Base-by-base conservation (phyloP, 805 yeast species). In the Ascoidea rubescens region DNA sequence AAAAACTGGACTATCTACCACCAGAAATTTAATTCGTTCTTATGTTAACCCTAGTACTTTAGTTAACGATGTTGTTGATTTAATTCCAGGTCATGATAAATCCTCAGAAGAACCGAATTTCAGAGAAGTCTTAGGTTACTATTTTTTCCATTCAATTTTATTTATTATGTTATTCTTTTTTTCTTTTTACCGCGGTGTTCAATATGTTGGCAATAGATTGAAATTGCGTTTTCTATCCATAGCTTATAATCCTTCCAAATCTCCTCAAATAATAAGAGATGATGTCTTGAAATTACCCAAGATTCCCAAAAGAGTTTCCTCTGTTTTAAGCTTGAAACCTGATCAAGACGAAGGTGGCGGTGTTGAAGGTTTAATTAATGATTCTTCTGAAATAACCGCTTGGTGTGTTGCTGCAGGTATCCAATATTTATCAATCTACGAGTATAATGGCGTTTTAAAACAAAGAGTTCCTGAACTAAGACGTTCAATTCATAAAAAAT, bases 321-420 rank as follows among this genome's bases (percentile, higher is more conserved):
- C 86, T 21, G 80, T 91, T n/a, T 67, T 93, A 53, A 81, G 78
- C 58, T 74, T 81, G 62, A 82, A 80, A 61, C 75, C 82, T 31
- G 88, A 80, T 53, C 86, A 84, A 55, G 91, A 82, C 59, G 95
- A 87, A 59, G 91, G 89, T 54, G 96, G 96, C 37, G 97, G 97
- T 2, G 66, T 84, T 47, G 87, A 83, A 55, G 96, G 95, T 0
- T 70, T 91, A 47, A 71, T 90, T 59, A 80, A 78, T 57, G 87
- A 87, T 59, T 75, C 83, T 5, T 77, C 90, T 48, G 96, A 90
- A 60, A 56, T 90, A 44, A 75, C 80, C 1, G 81, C 93, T 5
- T 93, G 99, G 99, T 75, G 88, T 45, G 65, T 87, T n/a, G 84
- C 95, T 42, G 80, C 91, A n/a, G 96, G 96, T 1, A 78, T 89